A percentile compares a stretch with the other conserved stretches of the same genome.
These are phyloP conservation scores for Fremontodendron californicum DNA, from an alignment of 345 rosid species.

Conservation along the genomic window DNA sequence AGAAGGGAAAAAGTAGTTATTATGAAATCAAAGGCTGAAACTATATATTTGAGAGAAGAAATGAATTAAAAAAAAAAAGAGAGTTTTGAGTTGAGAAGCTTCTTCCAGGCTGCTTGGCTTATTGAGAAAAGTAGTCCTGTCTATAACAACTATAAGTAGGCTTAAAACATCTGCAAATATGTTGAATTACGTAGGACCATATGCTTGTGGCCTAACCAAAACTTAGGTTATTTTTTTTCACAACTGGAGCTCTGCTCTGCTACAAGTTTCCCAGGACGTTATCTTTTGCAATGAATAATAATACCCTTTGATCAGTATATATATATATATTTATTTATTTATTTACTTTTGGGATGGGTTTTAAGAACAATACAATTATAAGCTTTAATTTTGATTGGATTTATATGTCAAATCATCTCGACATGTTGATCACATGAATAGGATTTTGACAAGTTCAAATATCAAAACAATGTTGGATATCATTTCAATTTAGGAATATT, in stretches of 20 bases:
- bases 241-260: no score
- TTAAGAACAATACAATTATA: background rate
- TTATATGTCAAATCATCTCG: no score
- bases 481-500: background rate
- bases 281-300: background rate
- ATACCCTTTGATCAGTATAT: no score
- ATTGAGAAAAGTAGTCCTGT: no score
- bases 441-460: background rate
- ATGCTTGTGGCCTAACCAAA: constrained; percentile 17
- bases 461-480: background rate
- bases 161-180: constrained; percentile 1
- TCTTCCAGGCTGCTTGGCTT: background rate
- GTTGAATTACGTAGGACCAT: constrained; percentile 24
- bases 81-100: background rate
- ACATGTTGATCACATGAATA: no score
- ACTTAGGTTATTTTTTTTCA: no score
- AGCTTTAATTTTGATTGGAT: no score
- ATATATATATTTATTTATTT: no score
- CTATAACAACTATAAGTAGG: constrained; percentile 21
- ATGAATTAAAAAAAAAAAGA: background rate
- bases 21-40: no score
- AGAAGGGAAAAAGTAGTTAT: no score
- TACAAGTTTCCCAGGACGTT: no score
- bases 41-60: no score
- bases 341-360: background rate